Evolutionary conservation across 192 early-diverging fungal species (phyloP), one percentile per base, ranked within the genome.

Genomic region (Chytriomyces confervae): DNA sequence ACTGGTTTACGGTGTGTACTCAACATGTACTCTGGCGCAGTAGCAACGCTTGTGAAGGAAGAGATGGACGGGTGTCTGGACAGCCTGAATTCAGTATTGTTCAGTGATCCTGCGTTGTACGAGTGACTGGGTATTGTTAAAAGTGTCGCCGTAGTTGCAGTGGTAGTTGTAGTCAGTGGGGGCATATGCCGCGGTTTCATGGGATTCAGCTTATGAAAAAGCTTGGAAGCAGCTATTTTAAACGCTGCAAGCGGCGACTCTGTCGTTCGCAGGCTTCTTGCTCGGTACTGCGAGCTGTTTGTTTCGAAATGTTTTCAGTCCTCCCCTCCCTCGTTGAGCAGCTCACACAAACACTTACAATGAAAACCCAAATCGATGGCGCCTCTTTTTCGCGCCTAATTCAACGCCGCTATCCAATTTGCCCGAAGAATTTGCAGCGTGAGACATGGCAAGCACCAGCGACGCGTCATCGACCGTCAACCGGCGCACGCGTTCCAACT

Each of bases 381-480:
- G 62, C 9, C 50, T 24, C 9, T 36, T 63, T 68, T 36, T 36
- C 29, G 29, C 1, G 29, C 29, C 29, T 0, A 36, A 36, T 36
- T 36, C 29, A 36, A 2, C 29, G 1, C 29, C 29, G 29, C 1
- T 36, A 36, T 36, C 29, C 29, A 2, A 36, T 36, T 36, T 36
- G 2, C 29, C 29, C 29, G 29, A 36, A 36, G 29, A 36, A 36
- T 36, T 36, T 2, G 29, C 29, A 1, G 24, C 47, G 29, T n/a
- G 43, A 62, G 66, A 20, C 63, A 48, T 36, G 44, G 13, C 27
- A 69, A 18, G 67, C 44, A 46, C 67, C 9, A 36, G 67, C 13
- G 29, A 47, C 46, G 74, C 63, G 47, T 76, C 74, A 66, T 76
- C 64, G 5, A 76, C 74, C 1, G 74, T 76, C 18, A 76, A 50